Conservation (phyloP, 2,329 filamentous ascomycete genomes). For the Colletotrichum sp. region DNA sequence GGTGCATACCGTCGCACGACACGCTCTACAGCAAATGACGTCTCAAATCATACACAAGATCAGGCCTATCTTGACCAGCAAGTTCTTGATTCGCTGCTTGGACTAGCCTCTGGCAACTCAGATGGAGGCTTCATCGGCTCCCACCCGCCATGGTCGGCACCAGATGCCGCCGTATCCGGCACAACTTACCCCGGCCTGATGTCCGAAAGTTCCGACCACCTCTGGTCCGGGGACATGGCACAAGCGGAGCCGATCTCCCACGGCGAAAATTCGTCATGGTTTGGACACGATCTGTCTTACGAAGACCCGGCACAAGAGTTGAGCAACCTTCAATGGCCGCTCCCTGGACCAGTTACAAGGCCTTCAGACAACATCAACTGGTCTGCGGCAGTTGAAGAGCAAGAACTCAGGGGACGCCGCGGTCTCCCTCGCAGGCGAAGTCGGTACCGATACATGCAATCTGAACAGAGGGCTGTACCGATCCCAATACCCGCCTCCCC, state of each 20-base stretch:
- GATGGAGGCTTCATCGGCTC: background rate
- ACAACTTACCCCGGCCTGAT: background rate
- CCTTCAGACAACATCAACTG: background rate
- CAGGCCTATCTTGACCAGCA: background rate
- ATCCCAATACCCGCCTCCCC: background rate
- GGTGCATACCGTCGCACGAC: background rate
- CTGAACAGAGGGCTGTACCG: background rate
- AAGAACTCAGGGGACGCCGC: background rate
- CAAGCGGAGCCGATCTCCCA: background rate
- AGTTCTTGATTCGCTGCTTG: background rate
- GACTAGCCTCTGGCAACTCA: background rate
- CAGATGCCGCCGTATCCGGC: background rate
- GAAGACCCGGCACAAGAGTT: background rate
- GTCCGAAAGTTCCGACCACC: background rate
- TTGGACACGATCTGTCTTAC: background rate
- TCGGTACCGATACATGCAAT: background rate
- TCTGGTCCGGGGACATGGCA: background rate
- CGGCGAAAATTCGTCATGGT: background rate
- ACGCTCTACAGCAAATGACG: background rate
- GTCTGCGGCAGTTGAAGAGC: background rate
- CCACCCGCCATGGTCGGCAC: background rate
- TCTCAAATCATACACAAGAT: background rate
- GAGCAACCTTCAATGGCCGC: background rate
- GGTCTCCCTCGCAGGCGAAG: background rate
- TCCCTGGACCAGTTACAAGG: background rate